Conservation (phyloP, 768 basidiomycete genomes). For the Pulveroboletus sp. region DNA sequence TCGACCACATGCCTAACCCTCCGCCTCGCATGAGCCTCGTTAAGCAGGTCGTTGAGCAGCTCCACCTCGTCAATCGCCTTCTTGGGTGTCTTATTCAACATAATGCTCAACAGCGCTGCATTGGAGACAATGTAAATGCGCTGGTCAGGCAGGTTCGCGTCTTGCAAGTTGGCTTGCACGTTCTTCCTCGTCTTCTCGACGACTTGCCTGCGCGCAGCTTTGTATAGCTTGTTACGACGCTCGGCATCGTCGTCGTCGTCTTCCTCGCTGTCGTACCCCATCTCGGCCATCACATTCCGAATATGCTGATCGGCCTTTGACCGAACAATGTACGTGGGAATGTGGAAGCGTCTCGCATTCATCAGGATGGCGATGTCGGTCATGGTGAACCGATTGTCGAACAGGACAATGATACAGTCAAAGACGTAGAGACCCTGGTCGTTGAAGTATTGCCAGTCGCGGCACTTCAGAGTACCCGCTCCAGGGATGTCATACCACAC, state of each 20-base stretch:
- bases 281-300: constrained; percentile 15
- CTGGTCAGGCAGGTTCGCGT: constrained; percentile 22
- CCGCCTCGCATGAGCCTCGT: constrained; percentile 9
- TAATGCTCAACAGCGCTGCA: constrained; percentile 14
- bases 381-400: constrained; percentile 21
- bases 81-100: constrained; percentile 14
- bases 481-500: no score
- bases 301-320: constrained; percentile 23
- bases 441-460: constrained; percentile 23
- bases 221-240: constrained; percentile 8
- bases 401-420: constrained; percentile 20
- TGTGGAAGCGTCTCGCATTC: constrained; percentile 12
- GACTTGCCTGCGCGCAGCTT: constrained; percentile 12
- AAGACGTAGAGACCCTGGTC: constrained; percentile 23
- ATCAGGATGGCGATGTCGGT: constrained; percentile 19
- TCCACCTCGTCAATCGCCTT: constrained; percentile 23
- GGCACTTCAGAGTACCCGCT: constrained; percentile 16
- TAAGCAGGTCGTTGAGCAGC: constrained; percentile 15
- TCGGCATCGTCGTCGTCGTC: constrained; percentile 9
- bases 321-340: constrained; percentile 21
- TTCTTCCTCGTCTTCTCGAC: constrained; percentile 14
- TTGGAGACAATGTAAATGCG: constrained; percentile 27
- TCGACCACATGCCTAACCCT: background rate
- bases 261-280: constrained; percentile 18
- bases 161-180: constrained; percentile 16